Evolutionary conservation across 225 moss, liverwort and hornwort genomes (phyloP).

Genomic region (Sphagnum contortum): DNA sequence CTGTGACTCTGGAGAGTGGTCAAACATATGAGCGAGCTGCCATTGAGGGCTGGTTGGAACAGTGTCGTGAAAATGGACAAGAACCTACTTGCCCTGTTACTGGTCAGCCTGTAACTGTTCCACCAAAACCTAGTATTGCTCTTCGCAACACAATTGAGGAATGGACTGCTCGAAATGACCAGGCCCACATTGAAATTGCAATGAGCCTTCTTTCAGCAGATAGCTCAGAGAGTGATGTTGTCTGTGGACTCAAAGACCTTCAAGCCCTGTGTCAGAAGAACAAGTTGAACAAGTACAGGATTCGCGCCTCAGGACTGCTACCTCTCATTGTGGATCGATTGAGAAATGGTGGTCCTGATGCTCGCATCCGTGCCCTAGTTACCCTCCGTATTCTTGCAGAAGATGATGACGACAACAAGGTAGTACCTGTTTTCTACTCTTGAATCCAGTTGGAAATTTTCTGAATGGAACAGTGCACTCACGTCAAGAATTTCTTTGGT

Average conservation of each 20-base stretch:
- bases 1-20: constrained; percentile 77
- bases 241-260: constrained; percentile 70
- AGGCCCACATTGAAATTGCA: constrained; percentile 65
- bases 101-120: constrained; percentile 51
- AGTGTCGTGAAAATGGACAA: constrained; percentile 61
- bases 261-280: constrained; percentile 55
- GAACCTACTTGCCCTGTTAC: constrained; percentile 64
- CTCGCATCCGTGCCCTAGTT: constrained; percentile 53
- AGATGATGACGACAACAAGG: constrained; percentile 77
- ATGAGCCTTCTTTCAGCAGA: constrained; percentile 32
- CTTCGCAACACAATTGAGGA: constrained; percentile 95
- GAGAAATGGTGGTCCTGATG: constrained; percentile 50
- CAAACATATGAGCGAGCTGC: constrained; percentile 68
- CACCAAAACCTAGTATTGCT: constrained; percentile 77
- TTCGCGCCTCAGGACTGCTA: constrained; percentile 61
- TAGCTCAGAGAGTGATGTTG: constrained; percentile 45
- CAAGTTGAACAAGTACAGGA: constrained; percentile 56
- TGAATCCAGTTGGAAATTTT: not conserved
- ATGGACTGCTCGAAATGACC: constrained; percentile 79
- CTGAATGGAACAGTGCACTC: no score
- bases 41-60: constrained; percentile 83
- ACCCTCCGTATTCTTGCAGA: constrained; percentile 55
- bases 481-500: not conserved
- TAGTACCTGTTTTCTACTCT: not conserved
- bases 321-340: constrained; percentile 63